These are phyloP conservation scores for Corylus heterophylla DNA, from an alignment of 306 rosid genomes.

Conservation along the genomic window DNA sequence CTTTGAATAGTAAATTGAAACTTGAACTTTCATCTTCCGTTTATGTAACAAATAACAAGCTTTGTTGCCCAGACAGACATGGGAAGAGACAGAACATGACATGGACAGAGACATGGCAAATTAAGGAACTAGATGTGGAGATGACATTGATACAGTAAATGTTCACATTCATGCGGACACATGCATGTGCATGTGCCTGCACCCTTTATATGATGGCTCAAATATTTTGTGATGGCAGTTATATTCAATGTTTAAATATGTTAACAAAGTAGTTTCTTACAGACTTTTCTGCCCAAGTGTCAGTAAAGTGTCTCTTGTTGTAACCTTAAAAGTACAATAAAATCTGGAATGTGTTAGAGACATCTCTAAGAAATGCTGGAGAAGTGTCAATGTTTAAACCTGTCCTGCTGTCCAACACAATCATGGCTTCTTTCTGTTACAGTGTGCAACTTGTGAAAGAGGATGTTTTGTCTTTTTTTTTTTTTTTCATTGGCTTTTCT, in stretches of 20 bases:
- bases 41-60: neutral
- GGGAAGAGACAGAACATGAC: neutral
- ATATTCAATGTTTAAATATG: neutral
- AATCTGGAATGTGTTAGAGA: too few relatives aligned
- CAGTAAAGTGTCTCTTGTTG: neutral
- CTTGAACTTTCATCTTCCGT: neutral
- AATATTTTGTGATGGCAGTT: neutral
- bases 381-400: neutral
- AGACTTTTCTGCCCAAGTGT: neutral
- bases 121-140: neutral
- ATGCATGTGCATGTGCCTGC: neutral
- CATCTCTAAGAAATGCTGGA: too few relatives aligned
- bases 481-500: neutral
- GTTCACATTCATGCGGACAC: neutral
- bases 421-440: neutral
- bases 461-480: neutral
- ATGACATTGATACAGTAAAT: neutral
- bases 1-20: neutral
- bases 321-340: neutral
- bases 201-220: neutral
- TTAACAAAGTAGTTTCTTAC: neutral
- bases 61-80: neutral
- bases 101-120: neutral
- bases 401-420: neutral
- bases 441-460: neutral